Evolutionary conservation across 768 basidiomycete species (phyloP).

Genomic region (Mycena maculata): DNA sequence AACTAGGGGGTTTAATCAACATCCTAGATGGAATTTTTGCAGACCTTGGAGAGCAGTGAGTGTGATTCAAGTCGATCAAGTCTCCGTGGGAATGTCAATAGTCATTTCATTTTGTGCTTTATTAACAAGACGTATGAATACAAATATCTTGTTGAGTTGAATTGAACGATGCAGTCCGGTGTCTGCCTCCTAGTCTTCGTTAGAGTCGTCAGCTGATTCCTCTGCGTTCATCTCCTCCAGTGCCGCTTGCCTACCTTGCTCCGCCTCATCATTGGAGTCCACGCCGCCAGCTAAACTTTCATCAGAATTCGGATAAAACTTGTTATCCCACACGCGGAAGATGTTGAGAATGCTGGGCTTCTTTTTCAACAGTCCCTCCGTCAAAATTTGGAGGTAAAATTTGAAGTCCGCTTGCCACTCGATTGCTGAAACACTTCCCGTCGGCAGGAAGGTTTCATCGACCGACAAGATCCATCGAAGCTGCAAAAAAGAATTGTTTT

Average conservation of each 20-base stretch:
- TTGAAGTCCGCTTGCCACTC: constrained; percentile 26
- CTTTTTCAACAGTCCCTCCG: constrained; percentile 3
- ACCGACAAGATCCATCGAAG: constrained; percentile 19
- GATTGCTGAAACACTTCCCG: not conserved
- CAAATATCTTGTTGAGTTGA: not conserved
- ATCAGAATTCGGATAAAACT: constrained; percentile 4
- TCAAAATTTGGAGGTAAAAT: constrained; percentile 15
- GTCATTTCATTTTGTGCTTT: not conserved
- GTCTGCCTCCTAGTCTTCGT: not conserved
- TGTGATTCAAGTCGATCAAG: too few relatives aligned
- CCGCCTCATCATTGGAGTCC: constrained; percentile 3
- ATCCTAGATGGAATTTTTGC: not conserved
- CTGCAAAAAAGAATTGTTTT: not conserved
- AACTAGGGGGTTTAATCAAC: not conserved
- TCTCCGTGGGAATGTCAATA: too few relatives aligned
- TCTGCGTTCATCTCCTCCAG: constrained; percentile 11
- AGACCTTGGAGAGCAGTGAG: not conserved
- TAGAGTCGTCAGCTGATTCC: not conserved
- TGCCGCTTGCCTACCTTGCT: not conserved
- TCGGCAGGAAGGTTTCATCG: constrained; percentile 2
- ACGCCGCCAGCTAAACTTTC: not conserved
- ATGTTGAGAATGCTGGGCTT: constrained; percentile 12
- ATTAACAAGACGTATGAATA: not conserved
- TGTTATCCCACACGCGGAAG: constrained; percentile 23
- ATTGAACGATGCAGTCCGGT: not conserved